Base-by-base conservation (phyloP, 768 basidiomycete genomes). In the Boletus bicolor region DNA sequence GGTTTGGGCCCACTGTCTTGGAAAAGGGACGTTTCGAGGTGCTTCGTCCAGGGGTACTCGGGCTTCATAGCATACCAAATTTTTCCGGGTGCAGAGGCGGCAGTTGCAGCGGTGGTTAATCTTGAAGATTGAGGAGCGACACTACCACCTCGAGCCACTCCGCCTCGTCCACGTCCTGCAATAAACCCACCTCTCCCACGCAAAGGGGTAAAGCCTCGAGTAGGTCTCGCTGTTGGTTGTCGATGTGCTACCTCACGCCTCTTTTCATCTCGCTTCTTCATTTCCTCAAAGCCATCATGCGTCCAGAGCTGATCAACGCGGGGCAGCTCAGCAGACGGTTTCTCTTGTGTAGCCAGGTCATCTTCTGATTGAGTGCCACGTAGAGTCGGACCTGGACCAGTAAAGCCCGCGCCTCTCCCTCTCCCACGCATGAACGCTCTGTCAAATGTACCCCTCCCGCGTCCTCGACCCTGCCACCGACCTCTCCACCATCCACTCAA, bases 401-500 rank as follows among this genome's bases (percentile, higher is more conserved):
- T 63, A 35, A 70, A 64, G 44, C 75, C 73, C 7, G 76, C 78
- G 26, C 83, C 82, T 54, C 84, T 78, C n/a, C 82, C 81, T 60
- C 85, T 73, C n/a, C 84, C 83, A 62, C 82, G 78, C 63, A 74
- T 61, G 37, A 81, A 79, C 9, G 78, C 72, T 45, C 72, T 63
- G 52, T 62, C 64, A 50, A 75, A 76, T 2, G 70, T 67, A 10
- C 79, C 84, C 45, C 85, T 72, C 7, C 83, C 85, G 42, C 88
- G 79, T 11, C 83, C 82, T 19, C 88, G 80, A 42, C 84, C 83
- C 67, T 87, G 81, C 85, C 89, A 85, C 57, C 82, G 80, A 41
- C 86, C 89, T 54, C 89, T 78, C 91, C 92, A 93, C 91, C 91
- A 93, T 1, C 83, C 84, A 73, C 89, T 92, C 44, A 94, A 72